Evolutionary conservation across 805 yeast genomes (phyloP), one percentile per base, ranked within the genome.

Genomic region (Candida bentonensis): DNA sequence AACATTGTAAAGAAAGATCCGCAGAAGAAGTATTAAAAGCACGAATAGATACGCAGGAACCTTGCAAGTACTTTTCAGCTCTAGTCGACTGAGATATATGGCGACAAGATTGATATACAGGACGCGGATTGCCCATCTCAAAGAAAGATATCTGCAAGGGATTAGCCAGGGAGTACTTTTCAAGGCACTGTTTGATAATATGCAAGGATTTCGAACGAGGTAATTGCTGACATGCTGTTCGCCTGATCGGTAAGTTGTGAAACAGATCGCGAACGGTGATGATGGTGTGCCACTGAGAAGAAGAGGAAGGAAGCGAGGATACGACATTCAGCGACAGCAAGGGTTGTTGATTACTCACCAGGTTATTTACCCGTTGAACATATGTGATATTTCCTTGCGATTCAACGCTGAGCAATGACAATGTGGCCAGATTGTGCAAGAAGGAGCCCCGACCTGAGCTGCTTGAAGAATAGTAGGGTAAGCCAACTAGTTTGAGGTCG

Each of bases 401-500:
- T 0, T 64, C 53, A 1, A 80, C 54, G 0, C 67, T 53, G 13
- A 72, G 27, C 15, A 64, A 55, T 0, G 75, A 60, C 1, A 67
- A 48, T 0, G 61, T 54, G 2, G 66, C 52, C 2, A 81, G 62
- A 1, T 73, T 61, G 45, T 62, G 58, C 5, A 81, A 49, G 1
- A 84, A 75, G 49, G 72, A 73, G 0, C 86, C 87, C 45, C 75
- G 63, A 2, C 60, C n/a, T 1, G 43, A 39, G 1, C 39, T 15
- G 3, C 66, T 78, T 0, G 82, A 74, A 1, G 82, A 76, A 45
- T 53, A 56, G 51, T 67, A 57, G 4, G 65, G 53, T 9, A 44
- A 40, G 0, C 78, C 80, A 1, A 78, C 51, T 1, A 41, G 22
- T 2, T 49, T 51, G 47, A 82, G 46, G 39, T 74, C 76, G 0